Evolutionary conservation across 768 basidiomycete species (phyloP).

Genomic region (Auriscalpium microsporum): DNA sequence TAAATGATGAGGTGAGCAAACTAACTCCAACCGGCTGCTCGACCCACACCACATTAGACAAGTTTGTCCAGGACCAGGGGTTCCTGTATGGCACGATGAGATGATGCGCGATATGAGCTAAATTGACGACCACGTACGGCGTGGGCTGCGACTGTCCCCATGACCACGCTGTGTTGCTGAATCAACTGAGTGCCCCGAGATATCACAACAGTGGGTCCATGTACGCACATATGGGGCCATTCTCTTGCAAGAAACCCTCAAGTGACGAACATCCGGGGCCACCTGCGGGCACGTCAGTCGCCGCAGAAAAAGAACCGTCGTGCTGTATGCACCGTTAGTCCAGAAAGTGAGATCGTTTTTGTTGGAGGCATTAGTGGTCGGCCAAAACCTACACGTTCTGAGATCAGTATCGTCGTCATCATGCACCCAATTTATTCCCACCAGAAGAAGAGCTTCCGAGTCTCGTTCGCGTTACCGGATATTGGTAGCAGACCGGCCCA

Average conservation of each 20-base stretch:
- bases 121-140: constrained; percentile 25
- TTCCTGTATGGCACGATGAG: constrained; percentile 25
- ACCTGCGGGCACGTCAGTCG: constrained; percentile 24
- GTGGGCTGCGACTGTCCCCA: constrained; percentile 50
- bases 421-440: background rate
- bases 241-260: constrained; percentile 66
- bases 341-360: constrained; percentile 24
- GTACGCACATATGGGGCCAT: constrained; percentile 43
- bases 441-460: constrained; percentile 34
- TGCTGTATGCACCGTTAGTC: constrained; percentile 23
- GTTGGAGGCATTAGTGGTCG: constrained; percentile 23
- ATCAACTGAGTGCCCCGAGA: background rate
- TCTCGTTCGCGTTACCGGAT: constrained; percentile 28
- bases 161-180: constrained; percentile 43
- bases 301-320: background rate
- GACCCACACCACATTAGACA: constrained; percentile 64
- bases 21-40: constrained; percentile 62
- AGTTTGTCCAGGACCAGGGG: constrained; percentile 59
- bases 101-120: background rate
- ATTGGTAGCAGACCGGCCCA: constrained; percentile 26
- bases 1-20: background rate
- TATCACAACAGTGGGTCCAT: background rate
- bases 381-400: constrained; percentile 22
- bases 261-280: constrained; percentile 69
- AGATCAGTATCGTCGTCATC: background rate